These are phyloP conservation scores for Neocallimastix lanati DNA, from an alignment of 192 early-diverging fungal genomes.

Conservation along the genomic window DNA sequence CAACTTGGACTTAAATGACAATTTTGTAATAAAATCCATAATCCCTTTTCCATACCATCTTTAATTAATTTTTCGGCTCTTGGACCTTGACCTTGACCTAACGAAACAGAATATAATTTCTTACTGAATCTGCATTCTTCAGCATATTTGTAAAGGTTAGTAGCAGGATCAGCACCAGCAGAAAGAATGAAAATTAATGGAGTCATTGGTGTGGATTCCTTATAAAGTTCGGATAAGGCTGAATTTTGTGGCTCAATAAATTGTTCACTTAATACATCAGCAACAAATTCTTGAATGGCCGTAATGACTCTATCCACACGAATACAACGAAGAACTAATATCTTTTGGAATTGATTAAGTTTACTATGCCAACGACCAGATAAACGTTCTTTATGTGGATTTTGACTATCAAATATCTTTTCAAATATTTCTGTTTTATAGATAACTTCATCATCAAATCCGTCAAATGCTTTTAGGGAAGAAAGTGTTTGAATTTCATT, in stretches of 20 bases:
- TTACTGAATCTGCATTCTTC: slow-evolving; percentile 37
- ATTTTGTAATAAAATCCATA: slow-evolving; percentile 39
- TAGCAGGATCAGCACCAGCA: slow-evolving; percentile 36
- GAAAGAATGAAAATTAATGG: slow-evolving; percentile 39
- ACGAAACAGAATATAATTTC: slow-evolving; percentile 26
- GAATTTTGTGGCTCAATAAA: slow-evolving; percentile 40
- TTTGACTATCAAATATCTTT: slow-evolving; percentile 27
- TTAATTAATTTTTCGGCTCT: slow-evolving; percentile 31
- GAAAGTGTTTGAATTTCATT: slow-evolving; percentile 24
- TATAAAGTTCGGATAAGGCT: slow-evolving; percentile 28
- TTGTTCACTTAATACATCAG: slow-evolving; percentile 20
- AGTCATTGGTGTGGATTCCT: slow-evolving; percentile 28
- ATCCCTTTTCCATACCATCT: slow-evolving; percentile 34
- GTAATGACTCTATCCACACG: slow-evolving; percentile 29
- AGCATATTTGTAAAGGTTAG: slow-evolving; percentile 33
- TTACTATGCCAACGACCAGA: slow-evolving; percentile 11
- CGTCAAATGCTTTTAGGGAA: slow-evolving; percentile 17
- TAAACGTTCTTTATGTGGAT: slow-evolving; percentile 16
- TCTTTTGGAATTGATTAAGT: slow-evolving; percentile 19
- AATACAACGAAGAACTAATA: slow-evolving; percentile 26
- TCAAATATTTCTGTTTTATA: slow-evolving; percentile 9
- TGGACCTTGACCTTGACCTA: slow-evolving; percentile 43
- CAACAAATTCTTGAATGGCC: slow-evolving; percentile 34
- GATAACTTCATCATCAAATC: slow-evolving; percentile 23
- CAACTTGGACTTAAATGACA: slow-evolving; percentile 36